Conservation (phyloP, 2,329 filamentous ascomycete species). For the Sporothrix pallida region DNA sequence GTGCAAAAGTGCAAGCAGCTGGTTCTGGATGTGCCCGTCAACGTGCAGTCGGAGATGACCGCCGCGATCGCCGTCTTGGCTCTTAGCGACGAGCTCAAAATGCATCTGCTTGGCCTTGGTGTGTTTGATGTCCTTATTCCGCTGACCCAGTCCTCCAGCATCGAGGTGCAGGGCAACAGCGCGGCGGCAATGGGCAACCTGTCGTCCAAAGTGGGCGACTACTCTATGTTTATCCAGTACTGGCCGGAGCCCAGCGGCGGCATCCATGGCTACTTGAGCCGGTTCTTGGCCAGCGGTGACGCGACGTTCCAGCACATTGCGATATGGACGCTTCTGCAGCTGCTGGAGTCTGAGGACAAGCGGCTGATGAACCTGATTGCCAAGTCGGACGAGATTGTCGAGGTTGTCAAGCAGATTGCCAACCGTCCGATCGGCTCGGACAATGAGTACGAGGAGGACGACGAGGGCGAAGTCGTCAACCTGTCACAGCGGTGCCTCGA, state of each 20-base stretch:
- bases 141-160: constrained; percentile 90
- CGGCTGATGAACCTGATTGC: constrained; percentile 86
- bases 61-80: constrained; percentile 97
- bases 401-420: constrained; percentile 89
- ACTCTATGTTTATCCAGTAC: constrained; percentile 92
- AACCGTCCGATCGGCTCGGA: constrained; percentile 88
- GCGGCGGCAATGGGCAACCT: constrained; percentile 94
- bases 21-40: constrained; percentile 88
- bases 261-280: constrained; percentile 91
- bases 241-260: constrained; percentile 93
- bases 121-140: constrained; percentile 97
- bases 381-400: constrained; percentile 87
- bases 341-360: constrained; percentile 93
- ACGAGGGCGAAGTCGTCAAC: constrained; percentile 90
- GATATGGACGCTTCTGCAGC: constrained; percentile 94
- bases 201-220: constrained; percentile 97
- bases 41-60: constrained; percentile 98
- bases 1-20: constrained; percentile 99
- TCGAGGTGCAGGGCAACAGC: constrained; percentile 98
- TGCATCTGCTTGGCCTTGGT: constrained; percentile 84
- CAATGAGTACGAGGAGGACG: constrained; percentile 84
- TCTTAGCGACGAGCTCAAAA: constrained; percentile 92
- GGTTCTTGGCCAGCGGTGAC: constrained; percentile 92
- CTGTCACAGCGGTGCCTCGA: constrained; percentile 90
- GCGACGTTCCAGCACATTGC: constrained; percentile 99